These are phyloP conservation scores for Rhodofomes roseus DNA, from an alignment of 1,284 basidiomycete species.

Conservation along the genomic window DNA sequence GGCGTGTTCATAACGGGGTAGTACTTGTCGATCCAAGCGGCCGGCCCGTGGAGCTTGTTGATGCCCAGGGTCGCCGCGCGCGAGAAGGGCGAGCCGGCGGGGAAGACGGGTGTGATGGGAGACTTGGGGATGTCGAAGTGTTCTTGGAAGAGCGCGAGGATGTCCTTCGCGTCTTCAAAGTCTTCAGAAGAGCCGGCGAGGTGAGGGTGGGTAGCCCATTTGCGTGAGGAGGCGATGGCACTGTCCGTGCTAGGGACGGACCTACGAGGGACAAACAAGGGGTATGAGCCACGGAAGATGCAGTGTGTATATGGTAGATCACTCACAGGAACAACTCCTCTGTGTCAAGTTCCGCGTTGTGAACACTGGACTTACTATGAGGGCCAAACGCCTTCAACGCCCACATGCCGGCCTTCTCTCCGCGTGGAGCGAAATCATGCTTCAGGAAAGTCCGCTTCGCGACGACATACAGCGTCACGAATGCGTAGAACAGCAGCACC, in stretches of 20 bases:
- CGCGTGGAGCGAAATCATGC: not conserved
- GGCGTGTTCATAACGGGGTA: conserved; percentile 83
- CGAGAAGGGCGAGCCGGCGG: conserved; percentile 62
- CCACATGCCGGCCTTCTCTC: not conserved
- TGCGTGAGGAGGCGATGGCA: conserved; percentile 52
- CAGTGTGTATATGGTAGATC: too few species aligned
- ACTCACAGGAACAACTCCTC: conserved; percentile 10
- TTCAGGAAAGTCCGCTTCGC: not conserved
- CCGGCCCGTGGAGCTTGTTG: conserved; percentile 43
- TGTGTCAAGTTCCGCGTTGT: not conserved
- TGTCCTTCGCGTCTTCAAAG: conserved; percentile 57
- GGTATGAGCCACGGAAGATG: not conserved
- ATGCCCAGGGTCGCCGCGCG: conserved; percentile 59
- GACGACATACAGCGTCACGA: conserved; percentile 3
- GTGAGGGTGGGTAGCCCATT: conserved; percentile 67
- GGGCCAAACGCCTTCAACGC: conserved; percentile 2
- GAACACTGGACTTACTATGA: not conserved
- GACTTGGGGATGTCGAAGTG: conserved; percentile 52
- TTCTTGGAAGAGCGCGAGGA: conserved; percentile 60
- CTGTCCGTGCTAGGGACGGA: conserved; percentile 54
- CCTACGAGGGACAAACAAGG: conserved; percentile 31
- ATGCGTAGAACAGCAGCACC: not conserved
- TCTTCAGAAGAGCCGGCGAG: conserved; percentile 68
- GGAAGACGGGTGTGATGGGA: conserved; percentile 45
- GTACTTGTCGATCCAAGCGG: conserved; percentile 80